Conservation (phyloP, 2,329 filamentous ascomycete species). For the Stagonosporopsis rhizophila region DNA sequence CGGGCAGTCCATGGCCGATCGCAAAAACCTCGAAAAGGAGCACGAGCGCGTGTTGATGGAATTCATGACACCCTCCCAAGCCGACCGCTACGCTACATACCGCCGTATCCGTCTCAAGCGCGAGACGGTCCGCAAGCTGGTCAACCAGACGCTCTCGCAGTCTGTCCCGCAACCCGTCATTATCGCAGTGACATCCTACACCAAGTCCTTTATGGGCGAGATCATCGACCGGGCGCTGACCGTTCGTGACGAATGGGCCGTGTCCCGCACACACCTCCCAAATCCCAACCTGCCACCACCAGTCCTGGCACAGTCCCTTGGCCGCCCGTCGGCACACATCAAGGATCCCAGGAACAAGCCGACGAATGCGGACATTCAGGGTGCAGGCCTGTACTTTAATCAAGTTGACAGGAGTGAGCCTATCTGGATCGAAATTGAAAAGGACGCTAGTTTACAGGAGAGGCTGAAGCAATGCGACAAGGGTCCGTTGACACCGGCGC, state of each 20-base stretch:
- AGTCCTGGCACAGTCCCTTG: conserved; percentile 37
- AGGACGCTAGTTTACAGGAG: conserved; percentile 35
- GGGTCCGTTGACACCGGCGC: conserved; percentile 73
- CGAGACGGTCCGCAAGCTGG: conserved; percentile 74
- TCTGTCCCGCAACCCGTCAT: conserved; percentile 77
- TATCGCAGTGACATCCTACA: conserved; percentile 76
- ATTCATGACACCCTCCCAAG: conserved; percentile 70
- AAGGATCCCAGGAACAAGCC: conserved; percentile 38
- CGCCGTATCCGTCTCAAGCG: conserved; percentile 72
- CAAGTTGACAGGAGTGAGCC: conserved; percentile 32
- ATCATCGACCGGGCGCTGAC: conserved; percentile 75
- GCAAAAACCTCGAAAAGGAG: conserved; percentile 71
- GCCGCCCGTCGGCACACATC: conserved; percentile 40
- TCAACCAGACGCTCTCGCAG: conserved; percentile 82
- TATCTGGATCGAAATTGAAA: conserved; percentile 39
- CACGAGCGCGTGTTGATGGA: conserved; percentile 68
- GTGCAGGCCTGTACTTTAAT: conserved; percentile 33
- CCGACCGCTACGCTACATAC: conserved; percentile 74
- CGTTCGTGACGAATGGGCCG: conserved; percentile 75
- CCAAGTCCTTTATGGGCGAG: conserved; percentile 79
- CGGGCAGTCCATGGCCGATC: conserved; percentile 62
- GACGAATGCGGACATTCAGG: conserved; percentile 36
- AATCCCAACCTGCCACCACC: conserved; percentile 37
- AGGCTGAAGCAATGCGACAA: conserved; percentile 48
- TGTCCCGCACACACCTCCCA: conserved; percentile 51